Conservation (phyloP, 208 protist genomes). For the Balamuthia mandrillaris region DNA sequence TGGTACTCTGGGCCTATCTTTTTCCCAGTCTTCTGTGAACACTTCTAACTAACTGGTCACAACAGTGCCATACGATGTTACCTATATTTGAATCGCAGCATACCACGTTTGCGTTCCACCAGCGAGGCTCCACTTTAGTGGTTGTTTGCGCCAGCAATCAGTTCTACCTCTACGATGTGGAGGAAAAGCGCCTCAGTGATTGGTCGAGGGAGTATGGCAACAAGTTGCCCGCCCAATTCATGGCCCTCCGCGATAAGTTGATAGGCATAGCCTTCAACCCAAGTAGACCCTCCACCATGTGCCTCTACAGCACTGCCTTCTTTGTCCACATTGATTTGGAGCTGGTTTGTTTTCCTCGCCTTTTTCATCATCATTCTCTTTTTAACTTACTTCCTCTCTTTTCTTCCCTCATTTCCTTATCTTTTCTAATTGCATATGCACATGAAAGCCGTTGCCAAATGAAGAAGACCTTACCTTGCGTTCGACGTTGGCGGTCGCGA, state of each 20-base stretch:
- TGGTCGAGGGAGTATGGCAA: not conserved
- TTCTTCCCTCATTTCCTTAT: too few relatives aligned
- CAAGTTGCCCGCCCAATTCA: not conserved
- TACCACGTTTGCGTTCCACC: not conserved
- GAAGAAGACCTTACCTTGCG: too few relatives aligned
- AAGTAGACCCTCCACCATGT: not conserved
- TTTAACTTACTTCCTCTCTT: too few relatives aligned
- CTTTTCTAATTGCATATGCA: too few relatives aligned
- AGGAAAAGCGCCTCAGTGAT: not conserved
- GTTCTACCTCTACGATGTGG: not conserved
- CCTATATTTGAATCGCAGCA: not conserved
- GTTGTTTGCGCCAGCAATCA: not conserved
- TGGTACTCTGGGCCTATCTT: too few relatives aligned
- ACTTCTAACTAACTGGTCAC: too few relatives aligned
- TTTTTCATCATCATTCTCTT: too few relatives aligned
- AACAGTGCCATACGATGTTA: not conserved
- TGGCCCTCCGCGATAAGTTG: not conserved
- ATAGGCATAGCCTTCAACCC: not conserved
- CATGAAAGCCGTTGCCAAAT: too few relatives aligned
- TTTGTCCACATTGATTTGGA: not conserved
- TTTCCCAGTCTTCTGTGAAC: too few relatives aligned
- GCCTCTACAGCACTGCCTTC: not conserved
- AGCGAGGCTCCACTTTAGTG: not conserved
- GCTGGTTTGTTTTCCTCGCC: too few relatives aligned
- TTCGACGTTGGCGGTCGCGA: too few relatives aligned